Base-by-base conservation (phyloP, 768 basidiomycete genomes). In the Floccularia luteovirens region DNA sequence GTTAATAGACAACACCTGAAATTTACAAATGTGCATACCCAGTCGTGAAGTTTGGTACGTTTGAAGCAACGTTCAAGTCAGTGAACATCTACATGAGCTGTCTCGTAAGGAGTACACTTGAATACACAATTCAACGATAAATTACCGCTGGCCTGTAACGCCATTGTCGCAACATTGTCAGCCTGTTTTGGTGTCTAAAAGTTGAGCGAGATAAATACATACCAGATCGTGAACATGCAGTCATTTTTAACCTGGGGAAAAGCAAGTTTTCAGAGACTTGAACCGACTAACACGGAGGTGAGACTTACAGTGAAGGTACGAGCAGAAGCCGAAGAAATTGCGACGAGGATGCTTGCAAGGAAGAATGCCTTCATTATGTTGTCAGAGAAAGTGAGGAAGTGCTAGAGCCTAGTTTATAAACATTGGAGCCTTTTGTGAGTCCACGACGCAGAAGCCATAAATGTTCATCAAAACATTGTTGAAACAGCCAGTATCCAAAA, bases 191-290 rank as follows among this genome's bases (percentile, higher is more conserved):
- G 31, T 22, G 30, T 19, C 5, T n/a, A 19, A 21, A 8, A 23
- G n/a, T 17, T 24, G 13, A 37, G 13, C 32, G 13, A 37, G 31
- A 31, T 14, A 4, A 16, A 3, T 20, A 43, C 66, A 40, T 44
- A 79, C 80, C 80, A 82, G 43, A 82, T 66, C 0, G 79, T 82
- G 59, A 78, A 82, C 0, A 77, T 69, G 51, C 80, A 82, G 5
- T 58, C 67, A 55, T 82, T 82, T 52, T 70, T 67, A 12, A 77
- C 70, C 63, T 65, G 25, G 34, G 20, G 40, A 13, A 16, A 36
- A 24, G 28, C 10, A 3, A 25, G 13, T 36, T 20, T 36, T 32
- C 24, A n/a, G 30, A 40, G 32, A n/a, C 31, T 37, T 21, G 38
- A 32, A 34, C n/a, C 23, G 7, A 33, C 6, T 21, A 19, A 25